Evolutionary conservation across 306 rosid species (phyloP), one percentile per base, ranked within the genome.

Genomic region (Glycine tomentella): DNA sequence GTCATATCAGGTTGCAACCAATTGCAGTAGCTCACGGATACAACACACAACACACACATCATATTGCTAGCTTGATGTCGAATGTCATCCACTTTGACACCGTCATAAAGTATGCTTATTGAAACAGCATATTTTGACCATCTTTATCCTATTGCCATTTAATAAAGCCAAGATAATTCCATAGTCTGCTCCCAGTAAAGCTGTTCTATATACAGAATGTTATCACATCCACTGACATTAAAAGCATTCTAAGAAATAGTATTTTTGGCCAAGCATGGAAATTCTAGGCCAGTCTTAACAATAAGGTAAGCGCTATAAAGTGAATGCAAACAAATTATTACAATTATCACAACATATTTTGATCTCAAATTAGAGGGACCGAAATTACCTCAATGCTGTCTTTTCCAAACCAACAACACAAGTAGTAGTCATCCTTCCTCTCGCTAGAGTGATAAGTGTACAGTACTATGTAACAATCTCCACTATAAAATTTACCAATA

Each of bases 401-500:
- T 84, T 90, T 96, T 75, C 99, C 99, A 80, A 87, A 93, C 99
- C 99, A 96, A 87, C 89, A 89, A 87, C 99, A 92, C 91, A 93
- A 88, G 83, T 86, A 87, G 87, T 92, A 96, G 82, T 96, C 99
- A 78, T 96, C 99, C 88, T 96, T 96, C 87, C 98, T 90, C 80
- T 96, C 99, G 20, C 98, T 96, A 16, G 97, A 89, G 87, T 96
- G 99, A 85, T 90, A 92, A 75, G 97, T 96, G 76, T 93, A 96
- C 73, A 93, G 85, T 44, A 96, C 82, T 83, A 96, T 90, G 90
- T 92, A 96, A 92, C 99, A 92, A 88, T 96, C 99, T 77, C 99
- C 99, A 17, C 97, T 78, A 65, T 89, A 93, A 85, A 96, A 96
- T 88, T 90, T 93, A 70, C 99, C 99, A 79, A 92, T 80, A 69